Evolutionary conservation across 2,329 filamentous ascomycete species (phyloP).

Genomic region (Stachybotrys chlorohalonatus): DNA sequence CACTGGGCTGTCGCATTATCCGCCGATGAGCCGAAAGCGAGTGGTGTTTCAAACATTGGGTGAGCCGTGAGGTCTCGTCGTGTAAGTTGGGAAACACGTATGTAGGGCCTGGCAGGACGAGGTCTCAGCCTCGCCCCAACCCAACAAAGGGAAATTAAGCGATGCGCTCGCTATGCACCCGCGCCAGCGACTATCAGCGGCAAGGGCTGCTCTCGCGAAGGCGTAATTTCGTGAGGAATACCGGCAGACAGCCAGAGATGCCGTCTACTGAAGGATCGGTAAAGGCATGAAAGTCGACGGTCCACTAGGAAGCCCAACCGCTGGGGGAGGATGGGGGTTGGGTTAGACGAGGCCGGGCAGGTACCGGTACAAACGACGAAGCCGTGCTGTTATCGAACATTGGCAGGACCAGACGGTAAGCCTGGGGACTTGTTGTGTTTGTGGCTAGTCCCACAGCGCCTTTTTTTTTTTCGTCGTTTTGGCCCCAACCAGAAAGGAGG

Average conservation of each 20-base stretch:
- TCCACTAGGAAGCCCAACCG: not conserved
- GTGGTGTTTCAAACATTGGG: too few species aligned
- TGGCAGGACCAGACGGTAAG: not conserved
- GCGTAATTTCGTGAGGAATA: too few species aligned
- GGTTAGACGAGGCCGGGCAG: not conserved
- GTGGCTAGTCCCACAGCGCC: conserved; percentile 2
- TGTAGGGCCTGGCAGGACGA: too few species aligned
- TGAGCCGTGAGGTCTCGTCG: too few species aligned
- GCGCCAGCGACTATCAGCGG: not conserved
- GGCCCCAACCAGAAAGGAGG: not conserved
- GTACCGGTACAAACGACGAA: not conserved
- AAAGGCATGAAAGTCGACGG: not conserved
- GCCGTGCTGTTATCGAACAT: not conserved
- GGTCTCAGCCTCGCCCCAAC: not conserved
- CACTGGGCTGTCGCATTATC: not conserved
- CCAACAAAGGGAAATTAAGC: not conserved
- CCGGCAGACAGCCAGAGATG: too few species aligned
- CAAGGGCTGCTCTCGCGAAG: not conserved
- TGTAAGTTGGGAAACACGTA: too few species aligned
- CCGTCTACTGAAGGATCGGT: too few species aligned
- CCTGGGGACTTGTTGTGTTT: not conserved
- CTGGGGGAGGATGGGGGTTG: not conserved
- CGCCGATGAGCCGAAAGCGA: not conserved
- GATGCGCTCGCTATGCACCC: not conserved
- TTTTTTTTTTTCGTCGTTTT: conserved; percentile 3